phyloP scores from a whole-genome alignment of 148 eudicot species.

The Arctostaphylos glauca region DNA sequence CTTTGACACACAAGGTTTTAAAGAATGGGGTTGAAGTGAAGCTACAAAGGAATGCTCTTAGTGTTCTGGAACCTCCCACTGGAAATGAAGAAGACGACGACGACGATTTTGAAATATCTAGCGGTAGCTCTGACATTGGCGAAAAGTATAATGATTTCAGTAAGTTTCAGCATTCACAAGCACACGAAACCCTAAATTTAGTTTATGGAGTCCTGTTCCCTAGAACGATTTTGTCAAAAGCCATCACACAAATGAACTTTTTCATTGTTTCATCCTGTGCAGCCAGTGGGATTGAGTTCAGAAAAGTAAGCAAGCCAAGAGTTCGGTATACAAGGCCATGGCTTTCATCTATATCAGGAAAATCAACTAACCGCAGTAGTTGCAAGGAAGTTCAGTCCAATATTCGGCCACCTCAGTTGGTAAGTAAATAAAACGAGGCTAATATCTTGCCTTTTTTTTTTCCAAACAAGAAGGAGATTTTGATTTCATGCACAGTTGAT shows the following conservation, averaged over 20 bases:
- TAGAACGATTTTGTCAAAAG: neutral
- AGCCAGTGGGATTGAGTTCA: slow-evolving; percentile 58
- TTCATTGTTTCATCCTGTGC: slow-evolving; percentile 16
- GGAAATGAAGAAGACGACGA: slow-evolving; percentile 92
- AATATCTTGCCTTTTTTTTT: neutral
- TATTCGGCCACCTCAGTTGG: slow-evolving; percentile 45
- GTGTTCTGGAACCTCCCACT: slow-evolving; percentile 93
- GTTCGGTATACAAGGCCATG: slow-evolving; percentile 67
- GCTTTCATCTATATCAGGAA: slow-evolving; percentile 56
- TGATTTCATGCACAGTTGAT: neutral
- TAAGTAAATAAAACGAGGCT: slow-evolving; percentile 26
- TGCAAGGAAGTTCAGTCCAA: slow-evolving; percentile 54
- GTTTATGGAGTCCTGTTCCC: neutral
- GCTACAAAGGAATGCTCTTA: slow-evolving; percentile 92
- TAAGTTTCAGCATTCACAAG: slow-evolving; percentile 32
- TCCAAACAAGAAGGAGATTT: neutral
- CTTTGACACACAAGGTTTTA: slow-evolving; percentile 52
- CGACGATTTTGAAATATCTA: slow-evolving; percentile 66
- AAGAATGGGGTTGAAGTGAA: slow-evolving; percentile 98
- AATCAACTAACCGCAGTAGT: slow-evolving; percentile 41
- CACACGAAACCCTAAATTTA: neutral
- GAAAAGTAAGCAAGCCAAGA: slow-evolving; percentile 77
- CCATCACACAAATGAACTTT: neutral
- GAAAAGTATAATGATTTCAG: slow-evolving; percentile 64
- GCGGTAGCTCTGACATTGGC: slow-evolving; percentile 78